These are phyloP conservation scores for Leccinum subgranulosum DNA, from an alignment of 768 basidiomycete species.

Conservation along the genomic window DNA sequence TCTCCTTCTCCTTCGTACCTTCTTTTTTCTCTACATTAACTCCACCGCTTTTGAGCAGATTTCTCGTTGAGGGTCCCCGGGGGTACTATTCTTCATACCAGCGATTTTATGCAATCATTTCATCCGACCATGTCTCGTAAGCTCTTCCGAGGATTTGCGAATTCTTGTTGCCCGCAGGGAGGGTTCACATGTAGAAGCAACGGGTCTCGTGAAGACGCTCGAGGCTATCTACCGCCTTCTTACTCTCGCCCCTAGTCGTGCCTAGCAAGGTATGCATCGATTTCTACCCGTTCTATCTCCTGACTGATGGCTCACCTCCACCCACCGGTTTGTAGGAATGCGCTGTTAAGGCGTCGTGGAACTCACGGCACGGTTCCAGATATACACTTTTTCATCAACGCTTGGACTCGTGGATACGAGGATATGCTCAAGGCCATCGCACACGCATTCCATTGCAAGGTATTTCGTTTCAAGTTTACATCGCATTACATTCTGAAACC, in stretches of 20 bases:
- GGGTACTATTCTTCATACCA: slow-evolving; percentile 83
- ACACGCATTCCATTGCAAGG: slow-evolving; percentile 60
- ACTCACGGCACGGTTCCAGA: slow-evolving; percentile 62
- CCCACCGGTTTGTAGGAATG: slow-evolving; percentile 42
- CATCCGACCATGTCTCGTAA: slow-evolving; percentile 65
- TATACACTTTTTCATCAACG: slow-evolving; percentile 82
- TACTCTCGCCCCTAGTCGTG: slow-evolving; percentile 48
- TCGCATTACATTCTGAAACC: background rate
- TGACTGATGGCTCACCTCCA: slow-evolving; percentile 3
- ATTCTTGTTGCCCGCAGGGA: slow-evolving; percentile 26
- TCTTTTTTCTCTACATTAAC: background rate
- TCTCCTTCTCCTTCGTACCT: too few relatives aligned
- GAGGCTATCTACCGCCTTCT: slow-evolving; percentile 75
- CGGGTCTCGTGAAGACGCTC: slow-evolving; percentile 43
- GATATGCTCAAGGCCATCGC: slow-evolving; percentile 79
- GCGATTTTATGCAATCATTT: slow-evolving; percentile 79
- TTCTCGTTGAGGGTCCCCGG: slow-evolving; percentile 69
- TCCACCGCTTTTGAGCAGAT: slow-evolving; percentile 47
- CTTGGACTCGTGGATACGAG: slow-evolving; percentile 98
- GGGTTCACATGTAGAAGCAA: slow-evolving; percentile 20
- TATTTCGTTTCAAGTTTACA: slow-evolving; percentile 18
- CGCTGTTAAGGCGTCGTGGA: slow-evolving; percentile 66
- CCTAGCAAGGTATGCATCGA: slow-evolving; percentile 53
- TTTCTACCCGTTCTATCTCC: background rate
- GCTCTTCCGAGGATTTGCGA: slow-evolving; percentile 19